Evolutionary conservation across 495 filamentous ascomycete genomes (phyloP), one percentile per base, ranked within the genome.

Genomic region (Aspergillus cavernicola): DNA sequence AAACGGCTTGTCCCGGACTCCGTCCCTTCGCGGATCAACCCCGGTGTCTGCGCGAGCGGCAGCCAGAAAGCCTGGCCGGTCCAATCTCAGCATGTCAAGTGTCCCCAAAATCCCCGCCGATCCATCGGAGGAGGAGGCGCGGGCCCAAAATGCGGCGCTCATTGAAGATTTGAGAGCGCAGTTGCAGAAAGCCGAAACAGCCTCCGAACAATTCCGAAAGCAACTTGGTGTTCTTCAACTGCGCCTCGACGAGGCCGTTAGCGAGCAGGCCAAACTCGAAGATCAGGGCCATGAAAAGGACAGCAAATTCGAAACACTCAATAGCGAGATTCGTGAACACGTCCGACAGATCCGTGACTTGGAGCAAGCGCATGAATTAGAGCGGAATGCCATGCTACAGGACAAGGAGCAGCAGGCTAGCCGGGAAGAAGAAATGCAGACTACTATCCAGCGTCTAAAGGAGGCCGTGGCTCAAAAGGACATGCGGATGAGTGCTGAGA

Each of bases 341-440:
- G 79, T 83, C 13, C 82, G 90, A 44, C 85, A 92, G 69, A 87
- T 87, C 59, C 80, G 92, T 50, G 93, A 98, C 63, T 80, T 95
- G 68, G 90, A 96, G 66, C 82, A 82, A 50, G 88, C 91, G 29
- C 92, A 93, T 69, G 92, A 97, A 68, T 79, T 85, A 39, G 93
- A 98, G 71, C 83, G 92, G 36, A 89, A 83, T 66, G 82, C 88
- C 35, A 86, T 92, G 79, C 83, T 88, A 61, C 87, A 88, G 68
- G 92, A 97, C 69, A 91, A 91, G 75, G 89, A 96, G 50, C 89
- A 95, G 56, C 87, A 90, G 72, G 74, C 78, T 29, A 84, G 84
- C 56, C 77, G 85, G 36, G 89, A 95, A 62, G 90, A 96, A 65
- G 91, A 95, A 62, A 82, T 97, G 80, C 89, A 92, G 67, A 75